These are phyloP conservation scores for Entomortierella parvispora DNA, from an alignment of 192 early-diverging fungal genomes.

Conservation along the genomic window DNA sequence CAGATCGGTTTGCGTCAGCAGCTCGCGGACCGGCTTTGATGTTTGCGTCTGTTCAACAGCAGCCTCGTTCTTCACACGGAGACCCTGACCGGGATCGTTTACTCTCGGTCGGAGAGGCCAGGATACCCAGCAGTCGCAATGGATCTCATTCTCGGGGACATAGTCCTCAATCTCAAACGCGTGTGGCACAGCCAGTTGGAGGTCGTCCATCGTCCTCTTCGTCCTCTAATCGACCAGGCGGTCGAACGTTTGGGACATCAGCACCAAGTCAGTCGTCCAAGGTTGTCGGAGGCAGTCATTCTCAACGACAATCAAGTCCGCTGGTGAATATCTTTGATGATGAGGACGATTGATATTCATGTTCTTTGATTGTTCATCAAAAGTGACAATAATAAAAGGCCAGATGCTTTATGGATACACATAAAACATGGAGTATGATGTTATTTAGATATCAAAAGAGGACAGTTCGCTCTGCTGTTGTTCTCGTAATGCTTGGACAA, in stretches of 20 bases:
- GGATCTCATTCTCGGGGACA: constrained; percentile 16
- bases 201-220: background rate
- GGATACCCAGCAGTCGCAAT: constrained; percentile 9
- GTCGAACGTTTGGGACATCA: constrained; percentile 43
- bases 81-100: constrained; percentile 17
- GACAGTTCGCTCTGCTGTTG: too few species aligned
- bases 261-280: background rate
- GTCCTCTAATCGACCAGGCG: constrained; percentile 24
- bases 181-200: background rate
- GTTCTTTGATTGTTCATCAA: too few species aligned
- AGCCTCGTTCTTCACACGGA: constrained; percentile 11
- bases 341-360: constrained; percentile 5
- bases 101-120: constrained; percentile 8
- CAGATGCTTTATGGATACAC: too few species aligned
- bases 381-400: too few species aligned
- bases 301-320: constrained; percentile 19
- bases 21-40: constrained; percentile 43
- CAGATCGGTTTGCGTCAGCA: constrained; percentile 5
- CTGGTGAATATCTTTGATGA: constrained; percentile 26
- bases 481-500: too few species aligned
- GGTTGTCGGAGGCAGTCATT: background rate
- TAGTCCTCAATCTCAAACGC: constrained; percentile 26
- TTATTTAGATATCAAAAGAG: too few species aligned
- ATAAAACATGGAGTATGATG: too few species aligned
- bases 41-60: constrained; percentile 48